Evolutionary conservation across 2,329 filamentous ascomycete species (phyloP), one percentile per base, ranked within the genome.

Genomic region (Penicillium carneum): DNA sequence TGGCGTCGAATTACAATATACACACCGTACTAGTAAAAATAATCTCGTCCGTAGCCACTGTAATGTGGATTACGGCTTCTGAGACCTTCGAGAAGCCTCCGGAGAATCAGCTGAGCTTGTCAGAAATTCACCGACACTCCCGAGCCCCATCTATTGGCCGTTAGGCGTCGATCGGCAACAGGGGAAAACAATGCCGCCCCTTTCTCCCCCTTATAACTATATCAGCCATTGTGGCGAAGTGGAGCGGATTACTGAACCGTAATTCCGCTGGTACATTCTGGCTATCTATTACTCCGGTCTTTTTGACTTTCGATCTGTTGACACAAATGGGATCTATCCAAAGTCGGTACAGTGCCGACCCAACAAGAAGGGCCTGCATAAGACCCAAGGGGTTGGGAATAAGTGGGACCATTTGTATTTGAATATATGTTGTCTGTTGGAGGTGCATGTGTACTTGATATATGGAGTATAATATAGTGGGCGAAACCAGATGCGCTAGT

Each of bases 61-160:
- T 33, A 43, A 10, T 41, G 16, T 46, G 14, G 26, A 43, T 46
- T 38, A n/a, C 46, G 14, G 48, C 56, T 63, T 63, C 58, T 59
- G 60, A 61, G 29, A 47, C 41, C 63, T 68, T 69, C 67, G 55
- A 59, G 66, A 67, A 67, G 57, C 55, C 56, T 61, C 54, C 58
- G 60, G 39, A 47, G 46, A 53, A 63, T 69, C 66, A 69, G 66
- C 66, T 70, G 68, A 66, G 60, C 66, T 63, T 63, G 63, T 63
- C 63, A 67, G 31, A 61, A 70, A 68, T 70, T 69, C 68, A 70
- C 68, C 68, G 67, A 70, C 68, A 69, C 60, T 69, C 57, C 52
- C 63, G 62, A 55, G 41, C 50, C 58, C 56, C 43, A 59, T 42
- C 50, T 61, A 58, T 46, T 63, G 66, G 61, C 64, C 59, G 58